Evolutionary conservation across 73 alveolate genomes (phyloP).

Genomic region (Blepharisma japonicum): DNA sequence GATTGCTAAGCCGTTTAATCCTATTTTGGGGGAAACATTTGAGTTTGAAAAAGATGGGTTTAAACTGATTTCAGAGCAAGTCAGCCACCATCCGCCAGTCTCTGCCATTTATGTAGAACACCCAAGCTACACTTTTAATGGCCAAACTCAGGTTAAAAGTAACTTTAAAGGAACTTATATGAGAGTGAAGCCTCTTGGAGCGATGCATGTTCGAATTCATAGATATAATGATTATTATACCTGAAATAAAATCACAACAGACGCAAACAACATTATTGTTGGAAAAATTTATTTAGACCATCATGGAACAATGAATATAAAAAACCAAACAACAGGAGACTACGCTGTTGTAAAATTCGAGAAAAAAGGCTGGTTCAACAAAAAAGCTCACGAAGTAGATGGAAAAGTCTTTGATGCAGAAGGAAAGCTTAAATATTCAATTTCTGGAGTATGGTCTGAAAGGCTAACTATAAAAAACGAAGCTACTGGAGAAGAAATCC

Average conservation of each 20-base stretch:
- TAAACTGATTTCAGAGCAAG: slow-evolving; percentile 83
- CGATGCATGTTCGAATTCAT: slow-evolving; percentile 34
- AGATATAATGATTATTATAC: slow-evolving; percentile 46
- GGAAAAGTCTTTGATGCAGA: slow-evolving; percentile 29
- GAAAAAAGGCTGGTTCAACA: slow-evolving; percentile 38
- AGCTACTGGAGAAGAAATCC: slow-evolving; percentile 56
- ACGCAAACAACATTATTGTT: slow-evolving; percentile 54
- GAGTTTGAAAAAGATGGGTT: slow-evolving; percentile 69
- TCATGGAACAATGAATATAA: slow-evolving; percentile 19
- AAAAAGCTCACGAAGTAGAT: slow-evolving; percentile 6
- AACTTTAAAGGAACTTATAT: slow-evolving; percentile 64
- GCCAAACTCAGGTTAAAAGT: slow-evolving; percentile 41
- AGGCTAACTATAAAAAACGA: slow-evolving; percentile 32
- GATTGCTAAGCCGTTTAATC: slow-evolving; percentile 76
- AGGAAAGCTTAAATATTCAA: slow-evolving; percentile 7
- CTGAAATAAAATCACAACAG: slow-evolving; percentile 44
- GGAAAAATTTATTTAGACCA: slow-evolving; percentile 40
- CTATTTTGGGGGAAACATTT: slow-evolving; percentile 87
- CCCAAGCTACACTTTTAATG: slow-evolving; percentile 48
- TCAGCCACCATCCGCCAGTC: slow-evolving; percentile 96
- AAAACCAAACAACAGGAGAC: slow-evolving; percentile 15
- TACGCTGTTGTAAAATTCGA: slow-evolving; percentile 8
- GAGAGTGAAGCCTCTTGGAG: slow-evolving; percentile 58
- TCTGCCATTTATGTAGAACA: slow-evolving; percentile 77
- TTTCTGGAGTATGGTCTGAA: slow-evolving; percentile 50